Evolutionary conservation across 202 grass and related monocot species (phyloP).

Genomic region (Brachypodium distachyon): DNA sequence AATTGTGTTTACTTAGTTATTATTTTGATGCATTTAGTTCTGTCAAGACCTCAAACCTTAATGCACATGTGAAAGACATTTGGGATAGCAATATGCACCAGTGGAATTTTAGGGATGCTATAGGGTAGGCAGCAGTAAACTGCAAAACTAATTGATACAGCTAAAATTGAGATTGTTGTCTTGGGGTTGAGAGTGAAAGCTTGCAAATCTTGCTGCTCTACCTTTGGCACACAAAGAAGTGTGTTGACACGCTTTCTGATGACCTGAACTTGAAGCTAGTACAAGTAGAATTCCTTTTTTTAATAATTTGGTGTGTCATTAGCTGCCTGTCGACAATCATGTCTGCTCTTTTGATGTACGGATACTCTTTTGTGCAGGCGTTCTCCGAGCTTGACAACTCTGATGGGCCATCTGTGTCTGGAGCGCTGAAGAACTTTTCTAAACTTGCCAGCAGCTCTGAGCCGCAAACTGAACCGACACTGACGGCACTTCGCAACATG

Average conservation of each 20-base stretch:
- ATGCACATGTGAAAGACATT: not conserved
- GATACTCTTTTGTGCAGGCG: slow-evolving; percentile 26
- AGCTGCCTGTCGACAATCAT: not conserved
- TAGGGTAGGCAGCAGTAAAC: not conserved
- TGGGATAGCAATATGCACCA: not conserved
- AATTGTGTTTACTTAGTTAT: not conserved
- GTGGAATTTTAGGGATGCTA: not conserved
- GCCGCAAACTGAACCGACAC: slow-evolving; percentile 36
- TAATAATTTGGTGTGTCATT: not conserved
- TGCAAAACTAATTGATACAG: not conserved
- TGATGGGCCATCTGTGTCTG: slow-evolving; percentile 2
- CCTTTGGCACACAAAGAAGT: not conserved
- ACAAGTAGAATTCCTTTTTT: not conserved
- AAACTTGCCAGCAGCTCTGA: slow-evolving; percentile 11
- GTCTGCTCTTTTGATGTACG: not conserved
- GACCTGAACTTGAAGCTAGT: not conserved
- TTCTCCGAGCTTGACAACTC: slow-evolving; percentile 41
- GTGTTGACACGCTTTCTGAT: not conserved
- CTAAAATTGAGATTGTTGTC: not conserved
- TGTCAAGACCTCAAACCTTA: not conserved
- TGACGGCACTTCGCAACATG: slow-evolving; percentile 45
- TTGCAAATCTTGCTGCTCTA: not conserved
- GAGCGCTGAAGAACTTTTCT: not conserved
- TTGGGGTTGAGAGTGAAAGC: not conserved
- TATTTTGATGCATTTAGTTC: not conserved